These are phyloP conservation scores for Phytophthora tentaculata DNA, from an alignment of 352 stramenopile genomes.

Conservation along the genomic window DNA sequence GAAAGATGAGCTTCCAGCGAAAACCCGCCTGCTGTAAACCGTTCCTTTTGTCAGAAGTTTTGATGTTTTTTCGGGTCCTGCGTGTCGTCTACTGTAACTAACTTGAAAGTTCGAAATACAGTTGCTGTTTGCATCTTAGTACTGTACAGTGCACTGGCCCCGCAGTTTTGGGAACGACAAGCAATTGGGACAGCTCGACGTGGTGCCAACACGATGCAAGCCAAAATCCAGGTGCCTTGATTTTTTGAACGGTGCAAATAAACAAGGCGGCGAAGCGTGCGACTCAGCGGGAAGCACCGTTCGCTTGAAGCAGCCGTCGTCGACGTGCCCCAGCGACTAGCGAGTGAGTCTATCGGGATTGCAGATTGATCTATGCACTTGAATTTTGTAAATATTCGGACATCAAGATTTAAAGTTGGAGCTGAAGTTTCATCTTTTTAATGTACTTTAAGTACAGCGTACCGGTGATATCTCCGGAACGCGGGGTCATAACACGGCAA, in stretches of 20 bases:
- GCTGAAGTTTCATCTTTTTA: conserved; percentile 18
- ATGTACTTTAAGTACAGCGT: too few relatives aligned
- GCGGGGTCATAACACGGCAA: too few relatives aligned
- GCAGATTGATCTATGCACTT: conserved; percentile 13
- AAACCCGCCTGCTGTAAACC: too few relatives aligned
- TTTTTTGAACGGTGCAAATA: conserved; percentile 11
- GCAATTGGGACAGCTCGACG: conserved; percentile 14
- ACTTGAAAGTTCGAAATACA: too few relatives aligned
- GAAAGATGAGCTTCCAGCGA: too few relatives aligned
- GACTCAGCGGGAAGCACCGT: conserved; percentile 19
- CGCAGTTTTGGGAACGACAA: background rate
- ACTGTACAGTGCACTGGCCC: too few relatives aligned
- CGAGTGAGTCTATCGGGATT: conserved; percentile 22
- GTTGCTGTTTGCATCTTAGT: too few relatives aligned
- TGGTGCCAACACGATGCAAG: background rate
- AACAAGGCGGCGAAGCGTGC: conserved; percentile 16
- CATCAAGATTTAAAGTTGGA: conserved; percentile 19
- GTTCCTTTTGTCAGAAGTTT: too few relatives aligned
- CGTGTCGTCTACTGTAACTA: too few relatives aligned
- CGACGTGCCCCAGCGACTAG: conserved; percentile 19
- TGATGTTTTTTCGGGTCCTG: too few relatives aligned
- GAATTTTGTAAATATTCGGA: conserved; percentile 29
- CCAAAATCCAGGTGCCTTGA: conserved; percentile 26
- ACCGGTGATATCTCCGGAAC: background rate
- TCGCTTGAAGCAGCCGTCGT: conserved; percentile 20